These are phyloP conservation scores for Platanus orientalis DNA, from an alignment of 164 flowering plant species.

Conservation along the genomic window DNA sequence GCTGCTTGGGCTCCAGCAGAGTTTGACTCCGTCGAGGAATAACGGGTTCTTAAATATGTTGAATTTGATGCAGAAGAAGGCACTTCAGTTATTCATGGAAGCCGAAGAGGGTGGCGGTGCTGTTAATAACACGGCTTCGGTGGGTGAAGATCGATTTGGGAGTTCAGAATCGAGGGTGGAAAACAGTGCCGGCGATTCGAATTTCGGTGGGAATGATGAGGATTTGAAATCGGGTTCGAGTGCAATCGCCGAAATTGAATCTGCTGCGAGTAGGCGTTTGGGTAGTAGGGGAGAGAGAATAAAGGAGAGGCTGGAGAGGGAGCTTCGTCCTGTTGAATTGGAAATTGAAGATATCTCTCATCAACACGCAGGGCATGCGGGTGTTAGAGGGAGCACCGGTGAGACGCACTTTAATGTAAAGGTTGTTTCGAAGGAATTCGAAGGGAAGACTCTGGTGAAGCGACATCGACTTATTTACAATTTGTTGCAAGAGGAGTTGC, in stretches of 20 bases:
- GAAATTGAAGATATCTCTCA: constrained; percentile 74
- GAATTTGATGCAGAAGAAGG: constrained; percentile 88
- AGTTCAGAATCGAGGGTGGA: constrained; percentile 2
- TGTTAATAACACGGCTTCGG: not conserved
- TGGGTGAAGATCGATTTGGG: not conserved
- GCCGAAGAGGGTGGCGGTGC: constrained; percentile 29
- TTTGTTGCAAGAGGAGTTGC: constrained; percentile 76
- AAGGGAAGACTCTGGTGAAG: constrained; percentile 91
- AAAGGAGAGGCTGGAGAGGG: constrained; percentile 51
- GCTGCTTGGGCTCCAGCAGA: constrained; percentile 83
- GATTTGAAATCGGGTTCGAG: not conserved
- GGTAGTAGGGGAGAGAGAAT: constrained; percentile 76
- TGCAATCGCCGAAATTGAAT: constrained; percentile 1
- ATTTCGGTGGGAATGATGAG: not conserved
- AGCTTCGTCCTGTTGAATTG: constrained; percentile 62
- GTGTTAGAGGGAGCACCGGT: constrained; percentile 60
- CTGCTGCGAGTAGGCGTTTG: constrained; percentile 20
- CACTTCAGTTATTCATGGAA: constrained; percentile 45
- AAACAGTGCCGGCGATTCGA: not conserved
- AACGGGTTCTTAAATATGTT: constrained; percentile 95
- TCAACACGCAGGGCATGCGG: constrained; percentile 93
- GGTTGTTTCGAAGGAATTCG: constrained; percentile 73
- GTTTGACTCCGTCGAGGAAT: constrained; percentile 84
- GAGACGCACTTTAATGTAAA: constrained; percentile 92
- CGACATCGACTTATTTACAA: constrained; percentile 75